Evolutionary conservation across 2,329 filamentous ascomycete genomes (phyloP), one percentile per base, ranked within the genome.

Genomic region (Phialophora tarda): DNA sequence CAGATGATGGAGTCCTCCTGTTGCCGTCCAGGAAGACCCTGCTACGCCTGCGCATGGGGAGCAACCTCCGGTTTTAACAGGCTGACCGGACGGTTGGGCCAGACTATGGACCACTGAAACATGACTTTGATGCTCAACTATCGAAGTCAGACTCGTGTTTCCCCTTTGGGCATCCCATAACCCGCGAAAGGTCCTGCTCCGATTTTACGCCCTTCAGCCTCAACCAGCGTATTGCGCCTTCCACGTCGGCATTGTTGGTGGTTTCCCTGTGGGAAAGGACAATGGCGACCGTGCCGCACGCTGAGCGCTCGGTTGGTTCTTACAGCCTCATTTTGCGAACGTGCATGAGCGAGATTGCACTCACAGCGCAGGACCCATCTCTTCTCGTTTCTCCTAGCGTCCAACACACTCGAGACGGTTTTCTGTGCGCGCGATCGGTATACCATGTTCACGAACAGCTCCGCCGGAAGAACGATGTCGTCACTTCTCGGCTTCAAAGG

Each of bases 311-410:
- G 17, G 12, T 55, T 23, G n/a, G 17, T 14, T 32, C 26, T 55
- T 28, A 34, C 23, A 34, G 5, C 17, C 14, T 28, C 53, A 21
- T 55, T n/a, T 55, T 55, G 8, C 28, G 53, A 28, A 34, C 26
- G 11, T 55, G 53, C 53, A 34, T 55, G 53, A 55, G 53, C 53
- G 53, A 55, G 28, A 55, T 55, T 55, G 53, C 24, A 24, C 28
- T 55, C 53, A 34, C 53, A 11, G 14, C 11, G 26, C 24, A 55
- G 53, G 53, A 28, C 26, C 26, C 53, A 17, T 55, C 53, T 51
- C 48, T 26, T 26, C 48, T 51, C 48, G 48, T 51, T 17, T 51
- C 48, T 51, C 48, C 21, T 28, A 17, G 21, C 48, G 48, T 44
- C 38, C 38, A 21, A 44, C 38, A n/a, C 38, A n/a, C 17, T 44